Evolutionary conservation across 2,329 filamentous ascomycete genomes (phyloP).

Genomic region (Diplodia sapinea): DNA sequence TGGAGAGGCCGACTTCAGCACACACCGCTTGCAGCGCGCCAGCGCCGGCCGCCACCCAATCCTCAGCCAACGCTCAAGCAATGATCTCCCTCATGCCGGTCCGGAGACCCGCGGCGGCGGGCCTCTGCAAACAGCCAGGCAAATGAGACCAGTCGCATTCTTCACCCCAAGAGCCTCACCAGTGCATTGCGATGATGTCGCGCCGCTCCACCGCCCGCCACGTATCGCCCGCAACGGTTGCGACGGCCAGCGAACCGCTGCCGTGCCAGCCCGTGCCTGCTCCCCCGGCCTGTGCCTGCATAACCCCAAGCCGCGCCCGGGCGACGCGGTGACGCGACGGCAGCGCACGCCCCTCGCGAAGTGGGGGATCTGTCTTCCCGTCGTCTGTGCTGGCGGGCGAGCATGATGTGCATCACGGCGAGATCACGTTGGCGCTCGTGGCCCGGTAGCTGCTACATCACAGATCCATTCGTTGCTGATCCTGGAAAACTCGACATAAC

Average conservation of each 20-base stretch:
- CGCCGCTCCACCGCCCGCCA: constrained; percentile 19
- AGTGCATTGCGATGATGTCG: constrained; percentile 20
- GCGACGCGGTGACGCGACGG: constrained; percentile 25
- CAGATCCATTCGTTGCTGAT: constrained; percentile 24
- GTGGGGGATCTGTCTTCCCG: constrained; percentile 24
- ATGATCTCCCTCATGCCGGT: constrained; percentile 29
- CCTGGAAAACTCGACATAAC: constrained; percentile 24
- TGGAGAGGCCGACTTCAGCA: constrained; percentile 27
- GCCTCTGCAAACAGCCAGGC: constrained; percentile 29
- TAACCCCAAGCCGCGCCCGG: neutral
- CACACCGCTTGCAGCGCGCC: constrained; percentile 31
- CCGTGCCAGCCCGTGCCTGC: constrained; percentile 9
- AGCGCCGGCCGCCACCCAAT: constrained; percentile 14
- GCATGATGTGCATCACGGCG: constrained; percentile 27
- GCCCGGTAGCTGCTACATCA: constrained; percentile 26
- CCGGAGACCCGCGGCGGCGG: constrained; percentile 26
- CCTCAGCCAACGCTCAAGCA: constrained; percentile 22
- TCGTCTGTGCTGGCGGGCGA: constrained; percentile 23
- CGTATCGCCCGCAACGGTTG: constrained; percentile 24
- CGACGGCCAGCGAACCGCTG: constrained; percentile 15
- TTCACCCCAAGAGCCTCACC: constrained; percentile 27
- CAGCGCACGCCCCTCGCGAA: constrained; percentile 28
- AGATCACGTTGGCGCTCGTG: constrained; percentile 30
- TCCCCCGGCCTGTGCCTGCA: constrained; percentile 16
- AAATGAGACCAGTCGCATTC: constrained; percentile 29